Evolutionary conservation across 1,284 basidiomycete species (phyloP).

Genomic region (Marasmius tenuissimus): DNA sequence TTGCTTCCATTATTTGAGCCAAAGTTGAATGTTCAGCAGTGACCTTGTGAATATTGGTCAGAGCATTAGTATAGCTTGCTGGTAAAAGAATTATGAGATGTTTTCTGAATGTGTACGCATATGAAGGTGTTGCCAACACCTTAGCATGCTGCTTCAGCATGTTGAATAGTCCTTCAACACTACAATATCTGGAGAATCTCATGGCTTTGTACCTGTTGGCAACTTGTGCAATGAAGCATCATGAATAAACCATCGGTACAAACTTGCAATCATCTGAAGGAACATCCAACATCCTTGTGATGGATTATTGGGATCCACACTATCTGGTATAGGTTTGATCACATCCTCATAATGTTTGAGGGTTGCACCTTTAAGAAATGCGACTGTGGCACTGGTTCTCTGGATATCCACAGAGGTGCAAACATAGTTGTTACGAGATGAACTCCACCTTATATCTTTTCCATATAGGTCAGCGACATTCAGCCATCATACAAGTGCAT

Average conservation of each 20-base stretch:
- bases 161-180: conserved; percentile 2
- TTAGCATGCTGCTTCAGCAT: not conserved
- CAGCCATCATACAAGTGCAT: conserved; percentile 3
- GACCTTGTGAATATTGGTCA: conserved; percentile 3
- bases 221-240: too few relatives aligned
- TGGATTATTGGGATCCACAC: not conserved
- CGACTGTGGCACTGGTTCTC: not conserved
- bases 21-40: not conserved
- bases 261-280: conserved; percentile 1
- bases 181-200: not conserved
- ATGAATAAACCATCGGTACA: conserved; percentile 5
- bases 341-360: not conserved
- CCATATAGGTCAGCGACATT: conserved; percentile 4
- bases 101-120: conserved; percentile 6
- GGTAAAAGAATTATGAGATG: conserved; percentile 2
- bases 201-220: not conserved
- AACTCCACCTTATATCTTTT: not conserved
- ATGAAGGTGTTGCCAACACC: conserved; percentile 5
- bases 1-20: conserved; percentile 5
- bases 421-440: not conserved
- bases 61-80: not conserved
- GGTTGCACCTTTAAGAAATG: conserved; percentile 1
- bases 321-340: conserved; percentile 2
- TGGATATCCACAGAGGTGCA: not conserved
- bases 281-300: conserved; percentile 2